phyloP scores from a whole-genome alignment of 106 monocot species.

The Xerophyta viscosa region DNA sequence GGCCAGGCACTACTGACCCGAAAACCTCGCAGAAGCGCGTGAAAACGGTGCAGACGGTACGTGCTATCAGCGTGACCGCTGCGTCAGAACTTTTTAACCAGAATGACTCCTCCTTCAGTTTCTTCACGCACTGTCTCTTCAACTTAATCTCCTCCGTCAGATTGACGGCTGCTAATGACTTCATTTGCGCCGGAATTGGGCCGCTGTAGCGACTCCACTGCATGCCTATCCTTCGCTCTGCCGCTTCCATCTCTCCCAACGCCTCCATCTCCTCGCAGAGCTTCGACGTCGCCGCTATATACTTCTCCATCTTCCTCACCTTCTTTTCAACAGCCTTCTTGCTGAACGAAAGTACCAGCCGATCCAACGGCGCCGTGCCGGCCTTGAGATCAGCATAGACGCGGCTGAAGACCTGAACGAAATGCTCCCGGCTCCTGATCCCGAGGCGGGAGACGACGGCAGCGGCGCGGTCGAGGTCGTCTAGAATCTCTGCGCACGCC shows the following conservation, averaged over 20 bases:
- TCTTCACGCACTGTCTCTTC: constrained; percentile 38
- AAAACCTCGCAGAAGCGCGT: constrained; percentile 52
- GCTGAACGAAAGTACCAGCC: constrained; percentile 4
- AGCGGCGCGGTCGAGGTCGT: constrained; percentile 51
- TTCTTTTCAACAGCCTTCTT: constrained; percentile 25
- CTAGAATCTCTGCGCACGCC: constrained; percentile 56
- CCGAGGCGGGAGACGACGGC: constrained; percentile 38
- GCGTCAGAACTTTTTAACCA: constrained; percentile 50
- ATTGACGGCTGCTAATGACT: not conserved
- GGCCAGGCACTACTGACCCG: constrained; percentile 25
- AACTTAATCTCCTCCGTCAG: constrained; percentile 16
- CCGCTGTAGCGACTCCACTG: constrained; percentile 23
- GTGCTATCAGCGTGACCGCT: constrained; percentile 47
- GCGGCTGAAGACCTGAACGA: constrained; percentile 24
- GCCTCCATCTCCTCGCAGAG: constrained; percentile 57
- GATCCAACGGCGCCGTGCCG: constrained; percentile 17
- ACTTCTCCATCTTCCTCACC: constrained; percentile 58
- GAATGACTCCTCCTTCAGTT: constrained; percentile 51
- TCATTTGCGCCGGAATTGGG: constrained; percentile 23
- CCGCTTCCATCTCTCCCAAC: constrained; percentile 43
- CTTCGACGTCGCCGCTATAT: constrained; percentile 10
- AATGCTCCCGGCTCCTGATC: constrained; percentile 13
- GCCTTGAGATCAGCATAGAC: constrained; percentile 49
- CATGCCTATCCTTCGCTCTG: constrained; percentile 26
- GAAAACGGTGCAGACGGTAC: constrained; percentile 36